Conservation (phyloP, 2,329 filamentous ascomycete species). For the Epichloe sp. region DNA sequence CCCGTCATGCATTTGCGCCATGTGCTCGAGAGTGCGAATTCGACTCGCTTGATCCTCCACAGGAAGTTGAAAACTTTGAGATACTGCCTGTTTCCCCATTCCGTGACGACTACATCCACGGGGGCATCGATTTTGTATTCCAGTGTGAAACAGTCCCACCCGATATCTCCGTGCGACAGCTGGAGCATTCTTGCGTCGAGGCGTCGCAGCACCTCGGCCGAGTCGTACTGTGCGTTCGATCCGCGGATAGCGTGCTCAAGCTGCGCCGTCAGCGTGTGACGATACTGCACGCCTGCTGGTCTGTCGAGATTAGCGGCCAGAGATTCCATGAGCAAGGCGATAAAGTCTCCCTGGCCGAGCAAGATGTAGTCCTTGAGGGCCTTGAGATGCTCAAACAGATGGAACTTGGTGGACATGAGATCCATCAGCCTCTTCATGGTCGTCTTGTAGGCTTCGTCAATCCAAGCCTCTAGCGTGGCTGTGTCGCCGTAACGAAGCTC, state of each 20-base stretch:
- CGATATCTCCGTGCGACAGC: slow-evolving; percentile 89
- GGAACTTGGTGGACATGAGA: slow-evolving; percentile 91
- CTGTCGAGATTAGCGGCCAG: slow-evolving; percentile 84
- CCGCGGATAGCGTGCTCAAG: slow-evolving; percentile 93
- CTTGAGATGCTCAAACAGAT: slow-evolving; percentile 80
- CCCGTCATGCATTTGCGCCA: slow-evolving; percentile 97
- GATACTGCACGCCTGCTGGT: slow-evolving; percentile 91
- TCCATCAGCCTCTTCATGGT: slow-evolving; percentile 92
- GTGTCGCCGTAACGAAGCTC: slow-evolving; percentile 89
- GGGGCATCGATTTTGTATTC: slow-evolving; percentile 98
- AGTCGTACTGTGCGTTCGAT: slow-evolving; percentile 93
- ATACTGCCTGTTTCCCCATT: slow-evolving; percentile 91
- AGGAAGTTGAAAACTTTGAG: slow-evolving; percentile 99
- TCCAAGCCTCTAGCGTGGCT: slow-evolving; percentile 78
- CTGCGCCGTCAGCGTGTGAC: slow-evolving; percentile 94
- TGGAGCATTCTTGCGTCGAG: slow-evolving; percentile 98
- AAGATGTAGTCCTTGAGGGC: slow-evolving; percentile 92
- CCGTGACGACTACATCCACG: slow-evolving; percentile 91
- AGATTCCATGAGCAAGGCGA: slow-evolving; percentile 92
- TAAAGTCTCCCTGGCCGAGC: slow-evolving; percentile 92
- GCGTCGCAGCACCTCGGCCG: slow-evolving; percentile 76
- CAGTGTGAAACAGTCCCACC: slow-evolving; percentile 97
- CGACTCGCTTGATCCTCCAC: slow-evolving; percentile 95
- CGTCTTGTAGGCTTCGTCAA: slow-evolving; percentile 93
- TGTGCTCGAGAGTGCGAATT: slow-evolving; percentile 80